Evolutionary conservation across 2,329 filamentous ascomycete genomes (phyloP).

Genomic region (Tolypocladium endophyticum): DNA sequence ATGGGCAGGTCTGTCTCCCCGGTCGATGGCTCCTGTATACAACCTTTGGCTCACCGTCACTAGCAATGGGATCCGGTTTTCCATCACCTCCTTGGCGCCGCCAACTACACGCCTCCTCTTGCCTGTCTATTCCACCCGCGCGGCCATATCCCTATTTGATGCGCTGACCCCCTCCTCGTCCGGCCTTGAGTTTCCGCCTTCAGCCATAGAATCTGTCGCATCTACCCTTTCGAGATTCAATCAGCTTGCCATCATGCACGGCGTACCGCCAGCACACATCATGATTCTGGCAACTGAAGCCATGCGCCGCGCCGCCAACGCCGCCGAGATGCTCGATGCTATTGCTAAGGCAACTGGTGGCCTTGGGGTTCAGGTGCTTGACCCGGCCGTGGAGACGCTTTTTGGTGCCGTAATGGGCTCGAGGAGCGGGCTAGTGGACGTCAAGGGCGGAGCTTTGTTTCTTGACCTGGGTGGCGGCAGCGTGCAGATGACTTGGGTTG

Average conservation of each 20-base stretch:
- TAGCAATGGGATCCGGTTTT: conserved; percentile 90
- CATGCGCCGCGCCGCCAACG: conserved; percentile 71
- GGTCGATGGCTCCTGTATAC: not conserved
- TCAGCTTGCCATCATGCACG: conserved; percentile 57
- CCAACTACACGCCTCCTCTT: conserved; percentile 61
- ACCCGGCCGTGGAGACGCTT: conserved; percentile 71
- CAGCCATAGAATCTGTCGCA: conserved; percentile 57
- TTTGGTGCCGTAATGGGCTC: conserved; percentile 73
- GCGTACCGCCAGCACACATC: conserved; percentile 54
- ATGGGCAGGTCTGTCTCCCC: conserved; percentile 41
- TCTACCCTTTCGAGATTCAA: conserved; percentile 60
- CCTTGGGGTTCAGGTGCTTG: conserved; percentile 60
- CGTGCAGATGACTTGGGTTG: conserved; percentile 54
- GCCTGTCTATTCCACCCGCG: conserved; percentile 69
- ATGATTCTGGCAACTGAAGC: conserved; percentile 81
- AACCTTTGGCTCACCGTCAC: conserved; percentile 1
- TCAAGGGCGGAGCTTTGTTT: conserved; percentile 58
- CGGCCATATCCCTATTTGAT: conserved; percentile 78
- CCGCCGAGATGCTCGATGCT: conserved; percentile 51
- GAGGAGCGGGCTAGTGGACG: conserved; percentile 57
- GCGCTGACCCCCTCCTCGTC: conserved; percentile 47
- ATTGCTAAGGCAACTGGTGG: conserved; percentile 53
- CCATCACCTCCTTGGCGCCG: conserved; percentile 70
- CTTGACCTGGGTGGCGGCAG: conserved; percentile 76
- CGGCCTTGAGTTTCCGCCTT: conserved; percentile 32